phyloP scores from a whole-genome alignment of 768 basidiomycete genomes.

The Hygrophoropsis aurantiaca region DNA sequence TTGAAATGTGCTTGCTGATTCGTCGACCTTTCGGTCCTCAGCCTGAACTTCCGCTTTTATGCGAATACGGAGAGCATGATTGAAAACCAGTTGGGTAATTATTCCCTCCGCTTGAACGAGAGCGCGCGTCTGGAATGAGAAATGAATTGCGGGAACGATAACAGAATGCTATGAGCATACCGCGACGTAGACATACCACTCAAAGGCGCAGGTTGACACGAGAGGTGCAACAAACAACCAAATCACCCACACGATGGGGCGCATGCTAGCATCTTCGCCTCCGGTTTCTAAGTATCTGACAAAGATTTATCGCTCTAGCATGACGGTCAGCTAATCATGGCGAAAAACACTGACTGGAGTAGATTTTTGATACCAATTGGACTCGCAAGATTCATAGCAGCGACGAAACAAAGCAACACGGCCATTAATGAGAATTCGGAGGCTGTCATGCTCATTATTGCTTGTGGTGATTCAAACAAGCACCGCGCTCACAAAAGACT shows the following conservation, averaged over 20 bases:
- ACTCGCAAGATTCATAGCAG: conserved; percentile 17
- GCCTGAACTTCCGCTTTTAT: conserved; percentile 11
- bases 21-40: conserved; percentile 1
- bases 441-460: neutral
- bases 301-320: too few species aligned
- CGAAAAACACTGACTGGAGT: conserved; percentile 19
- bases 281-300: conserved; percentile 56
- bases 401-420: conserved; percentile 3
- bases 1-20: conserved; percentile 2
- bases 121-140: conserved; percentile 33
- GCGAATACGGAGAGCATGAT: conserved; percentile 60
- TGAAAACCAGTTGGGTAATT: conserved; percentile 52
- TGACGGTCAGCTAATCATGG: too few species aligned
- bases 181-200: conserved; percentile 48
- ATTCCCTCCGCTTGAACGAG: conserved; percentile 52
- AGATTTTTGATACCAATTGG: conserved; percentile 33
- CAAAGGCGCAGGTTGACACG: conserved; percentile 40
- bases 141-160: conserved; percentile 12
- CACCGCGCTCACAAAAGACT: conserved; percentile 5
- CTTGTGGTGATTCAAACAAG: neutral
- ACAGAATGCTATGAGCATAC: conserved; percentile 14
- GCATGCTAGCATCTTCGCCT: conserved; percentile 45
- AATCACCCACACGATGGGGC: conserved; percentile 72
- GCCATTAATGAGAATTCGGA: conserved; percentile 7
- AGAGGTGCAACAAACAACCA: conserved; percentile 49